phyloP scores from a whole-genome alignment of 768 basidiomycete genomes.

The Cystobasidium tubakii region DNA sequence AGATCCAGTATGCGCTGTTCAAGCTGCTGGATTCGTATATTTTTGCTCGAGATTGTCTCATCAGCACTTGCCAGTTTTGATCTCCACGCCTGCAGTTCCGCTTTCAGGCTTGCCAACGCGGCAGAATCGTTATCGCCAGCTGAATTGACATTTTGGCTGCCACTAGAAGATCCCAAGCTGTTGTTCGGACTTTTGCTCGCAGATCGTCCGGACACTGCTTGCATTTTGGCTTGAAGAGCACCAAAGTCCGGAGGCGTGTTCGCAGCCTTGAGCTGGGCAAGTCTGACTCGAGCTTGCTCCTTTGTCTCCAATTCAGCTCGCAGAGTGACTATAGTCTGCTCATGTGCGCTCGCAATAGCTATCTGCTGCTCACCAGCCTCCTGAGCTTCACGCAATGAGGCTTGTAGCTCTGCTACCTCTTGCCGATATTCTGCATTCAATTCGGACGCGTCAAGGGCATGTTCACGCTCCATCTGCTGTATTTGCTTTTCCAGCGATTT shows the following conservation, averaged over 20 bases:
- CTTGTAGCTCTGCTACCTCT: background rate
- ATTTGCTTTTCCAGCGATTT: background rate
- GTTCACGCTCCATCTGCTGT: background rate
- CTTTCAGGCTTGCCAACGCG: background rate
- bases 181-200: constrained; percentile 4
- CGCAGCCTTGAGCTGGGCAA: background rate
- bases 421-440: background rate
- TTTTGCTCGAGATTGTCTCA: background rate
- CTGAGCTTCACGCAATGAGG: background rate
- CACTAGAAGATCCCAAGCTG: background rate
- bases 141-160: background rate
- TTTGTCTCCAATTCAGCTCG: constrained; percentile 1
- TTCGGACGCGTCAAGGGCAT: background rate
- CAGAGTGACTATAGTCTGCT: background rate
- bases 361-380: background rate
- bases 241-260: background rate
- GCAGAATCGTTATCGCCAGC: background rate
- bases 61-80: background rate
- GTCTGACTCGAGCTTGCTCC: background rate
- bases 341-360: background rate
- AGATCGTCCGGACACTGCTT: background rate
- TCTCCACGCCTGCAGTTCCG: constrained; percentile 2
- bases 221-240: constrained; percentile 12
- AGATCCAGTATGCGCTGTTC: constrained; percentile 16
- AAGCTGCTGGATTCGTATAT: constrained; percentile 11